phyloP scores from a whole-genome alignment of 2,329 filamentous ascomycete species.

The Coniochaeta sp. region DNA sequence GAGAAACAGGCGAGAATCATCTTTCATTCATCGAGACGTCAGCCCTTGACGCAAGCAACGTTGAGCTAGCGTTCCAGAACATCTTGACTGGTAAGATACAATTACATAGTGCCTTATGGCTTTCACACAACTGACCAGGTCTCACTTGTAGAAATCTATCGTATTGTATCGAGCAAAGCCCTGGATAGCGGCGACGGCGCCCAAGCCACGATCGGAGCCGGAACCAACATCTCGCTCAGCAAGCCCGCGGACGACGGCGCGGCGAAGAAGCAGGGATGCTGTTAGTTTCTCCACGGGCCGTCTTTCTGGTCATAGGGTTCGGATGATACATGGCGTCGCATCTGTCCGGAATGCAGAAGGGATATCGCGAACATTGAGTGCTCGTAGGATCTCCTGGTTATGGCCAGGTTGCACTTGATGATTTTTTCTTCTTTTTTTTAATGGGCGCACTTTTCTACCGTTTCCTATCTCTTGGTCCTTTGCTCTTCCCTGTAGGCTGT shows the following conservation, averaged over 20 bases:
- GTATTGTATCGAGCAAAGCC: conserved; percentile 96
- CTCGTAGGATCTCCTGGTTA: conserved; percentile 1
- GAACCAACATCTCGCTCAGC: conserved; percentile 79
- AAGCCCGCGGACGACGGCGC: conserved; percentile 71
- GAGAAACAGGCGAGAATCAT: conserved; percentile 76
- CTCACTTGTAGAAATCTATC: conserved; percentile 77
- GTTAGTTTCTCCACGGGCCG: conserved; percentile 39
- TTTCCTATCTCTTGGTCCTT: background rate
- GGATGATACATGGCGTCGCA: conserved; percentile 2
- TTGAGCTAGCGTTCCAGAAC: conserved; percentile 98
- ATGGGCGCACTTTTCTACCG: background rate
- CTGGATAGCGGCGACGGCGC: conserved; percentile 81
- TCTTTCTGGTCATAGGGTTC: conserved; percentile 2
- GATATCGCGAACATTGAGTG: background rate
- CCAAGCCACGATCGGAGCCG: conserved; percentile 71
- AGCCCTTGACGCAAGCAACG: conserved; percentile 96
- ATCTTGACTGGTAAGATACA: conserved; percentile 81
- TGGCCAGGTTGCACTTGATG: conserved; percentile 1
- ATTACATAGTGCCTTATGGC: background rate
- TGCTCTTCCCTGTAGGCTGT: background rate
- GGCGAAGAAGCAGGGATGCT: conserved; percentile 75
- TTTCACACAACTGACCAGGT: background rate
- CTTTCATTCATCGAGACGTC: conserved; percentile 99
- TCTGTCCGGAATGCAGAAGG: conserved; percentile 5
- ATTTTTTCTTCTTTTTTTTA: background rate